A percentile compares a stretch with the other conserved stretches of the same genome.
phyloP scores from a whole-genome alignment of 2,329 filamentous ascomycete genomes.

The Aspergillus cejpii region DNA sequence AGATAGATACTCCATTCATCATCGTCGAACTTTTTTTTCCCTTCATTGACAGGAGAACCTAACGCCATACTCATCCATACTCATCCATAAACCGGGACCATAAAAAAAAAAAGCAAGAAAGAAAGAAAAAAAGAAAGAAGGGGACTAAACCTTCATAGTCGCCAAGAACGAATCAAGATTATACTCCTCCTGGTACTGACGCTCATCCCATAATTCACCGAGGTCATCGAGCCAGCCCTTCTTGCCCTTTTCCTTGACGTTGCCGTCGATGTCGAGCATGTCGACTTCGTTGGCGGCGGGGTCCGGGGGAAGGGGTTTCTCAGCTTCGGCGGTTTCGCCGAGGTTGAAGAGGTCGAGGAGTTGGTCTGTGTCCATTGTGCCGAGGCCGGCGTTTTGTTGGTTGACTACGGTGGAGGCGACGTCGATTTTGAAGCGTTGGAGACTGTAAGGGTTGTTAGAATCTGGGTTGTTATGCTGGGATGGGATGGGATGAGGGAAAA shows the following conservation, averaged over 20 bases:
- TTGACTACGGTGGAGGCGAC: constrained; percentile 97
- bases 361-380: constrained; percentile 97
- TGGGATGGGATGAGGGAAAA: constrained; percentile 23
- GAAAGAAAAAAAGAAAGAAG: neutral
- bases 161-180: constrained; percentile 92
- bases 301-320: constrained; percentile 48
- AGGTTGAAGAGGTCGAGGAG: constrained; percentile 95
- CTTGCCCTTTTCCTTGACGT: constrained; percentile 89
- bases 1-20: neutral
- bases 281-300: constrained; percentile 55
- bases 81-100: no score
- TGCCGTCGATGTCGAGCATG: constrained; percentile 88
- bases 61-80: no score
- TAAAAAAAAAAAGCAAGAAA: neutral
- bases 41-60: no score
- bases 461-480: neutral
- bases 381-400: constrained; percentile 91
- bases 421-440: constrained; percentile 99
- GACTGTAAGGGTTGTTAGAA: constrained; percentile 45
- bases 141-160: constrained; percentile 63
- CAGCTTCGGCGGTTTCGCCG: constrained; percentile 58
- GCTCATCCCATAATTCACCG: constrained; percentile 93
- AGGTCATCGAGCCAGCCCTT: constrained; percentile 94
- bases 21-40: no score
- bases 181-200: constrained; percentile 97